phyloP scores from a whole-genome alignment of 2,329 filamentous ascomycete genomes.

The Metarhizium brunneum region DNA sequence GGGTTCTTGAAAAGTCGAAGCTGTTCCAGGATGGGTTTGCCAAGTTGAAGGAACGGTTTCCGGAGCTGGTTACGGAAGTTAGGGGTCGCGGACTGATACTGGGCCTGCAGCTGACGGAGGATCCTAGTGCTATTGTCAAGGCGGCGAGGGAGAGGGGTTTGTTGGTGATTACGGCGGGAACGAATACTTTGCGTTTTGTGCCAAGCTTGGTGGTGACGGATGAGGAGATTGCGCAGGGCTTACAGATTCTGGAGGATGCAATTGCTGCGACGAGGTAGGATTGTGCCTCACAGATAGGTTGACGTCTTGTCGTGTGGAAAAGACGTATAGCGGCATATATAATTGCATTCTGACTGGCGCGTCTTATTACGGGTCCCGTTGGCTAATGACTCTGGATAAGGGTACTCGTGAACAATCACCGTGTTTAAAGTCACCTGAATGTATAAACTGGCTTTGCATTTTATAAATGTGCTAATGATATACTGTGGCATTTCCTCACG shows the following conservation, averaged over 20 bases:
- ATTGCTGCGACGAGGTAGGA: slow-evolving; percentile 34
- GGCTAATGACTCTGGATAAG: background rate
- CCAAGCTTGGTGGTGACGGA: slow-evolving; percentile 75
- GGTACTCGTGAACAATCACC: too few species aligned
- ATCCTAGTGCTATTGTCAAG: slow-evolving; percentile 66
- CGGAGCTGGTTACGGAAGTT: slow-evolving; percentile 66
- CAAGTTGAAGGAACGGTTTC: slow-evolving; percentile 40
- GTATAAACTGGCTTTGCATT: background rate
- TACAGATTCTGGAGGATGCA: slow-evolving; percentile 65
- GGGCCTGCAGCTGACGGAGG: slow-evolving; percentile 70
- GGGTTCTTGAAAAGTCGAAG: slow-evolving; percentile 56
- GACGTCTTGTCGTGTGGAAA: background rate
- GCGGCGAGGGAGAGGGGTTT: slow-evolving; percentile 82
- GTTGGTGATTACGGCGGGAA: slow-evolving; percentile 85
- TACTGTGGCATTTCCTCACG: background rate
- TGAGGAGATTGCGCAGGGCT: slow-evolving; percentile 68
- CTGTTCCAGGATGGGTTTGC: slow-evolving; percentile 40
- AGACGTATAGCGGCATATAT: background rate
- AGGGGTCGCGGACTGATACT: slow-evolving; percentile 79
- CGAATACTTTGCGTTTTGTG: slow-evolving; percentile 86
- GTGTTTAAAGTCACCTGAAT: background rate
- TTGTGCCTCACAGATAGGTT: background rate
- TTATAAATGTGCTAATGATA: background rate
- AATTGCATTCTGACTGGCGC: background rate
- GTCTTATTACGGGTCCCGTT: background rate